These are phyloP conservation scores for Asterella californica DNA, from an alignment of 225 moss, liverwort and hornwort genomes.

Conservation along the genomic window DNA sequence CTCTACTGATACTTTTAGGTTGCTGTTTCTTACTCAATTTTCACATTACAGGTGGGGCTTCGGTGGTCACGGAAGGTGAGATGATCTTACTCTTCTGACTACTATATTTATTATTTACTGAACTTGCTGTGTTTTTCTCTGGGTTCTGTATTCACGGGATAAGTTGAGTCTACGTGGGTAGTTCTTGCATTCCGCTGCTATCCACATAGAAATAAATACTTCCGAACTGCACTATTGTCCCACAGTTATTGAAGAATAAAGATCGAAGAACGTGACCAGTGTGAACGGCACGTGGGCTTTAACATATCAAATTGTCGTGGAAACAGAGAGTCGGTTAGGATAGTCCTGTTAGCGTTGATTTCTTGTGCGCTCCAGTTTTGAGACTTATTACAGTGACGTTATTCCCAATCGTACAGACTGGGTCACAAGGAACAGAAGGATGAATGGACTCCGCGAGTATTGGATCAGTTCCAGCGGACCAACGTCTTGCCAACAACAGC, in stretches of 20 bases:
- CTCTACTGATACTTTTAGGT: background rate
- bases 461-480: conserved; percentile 79
- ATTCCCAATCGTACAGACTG: conserved; percentile 49
- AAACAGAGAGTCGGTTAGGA: background rate
- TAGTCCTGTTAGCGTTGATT: background rate
- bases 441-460: conserved; percentile 77
- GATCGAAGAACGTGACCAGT: background rate
- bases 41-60: conserved; percentile 79
- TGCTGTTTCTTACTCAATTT: conserved; percentile 15
- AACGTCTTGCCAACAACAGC: conserved; percentile 69
- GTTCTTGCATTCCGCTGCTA: too few species aligned
- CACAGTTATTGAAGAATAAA: background rate
- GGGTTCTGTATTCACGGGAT: too few species aligned
- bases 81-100: background rate
- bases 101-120: too few species aligned
- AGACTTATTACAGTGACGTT: background rate
- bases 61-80: conserved; percentile 95
- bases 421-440: conserved; percentile 98
- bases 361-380: background rate
- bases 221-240: background rate
- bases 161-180: too few species aligned
- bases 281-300: too few species aligned
- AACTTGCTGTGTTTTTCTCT: too few species aligned
- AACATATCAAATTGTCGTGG: background rate
- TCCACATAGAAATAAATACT: too few species aligned